These are phyloP conservation scores for Zoysia pacifica DNA, from an alignment of 176 grass and related monocot species.

Conservation along the genomic window DNA sequence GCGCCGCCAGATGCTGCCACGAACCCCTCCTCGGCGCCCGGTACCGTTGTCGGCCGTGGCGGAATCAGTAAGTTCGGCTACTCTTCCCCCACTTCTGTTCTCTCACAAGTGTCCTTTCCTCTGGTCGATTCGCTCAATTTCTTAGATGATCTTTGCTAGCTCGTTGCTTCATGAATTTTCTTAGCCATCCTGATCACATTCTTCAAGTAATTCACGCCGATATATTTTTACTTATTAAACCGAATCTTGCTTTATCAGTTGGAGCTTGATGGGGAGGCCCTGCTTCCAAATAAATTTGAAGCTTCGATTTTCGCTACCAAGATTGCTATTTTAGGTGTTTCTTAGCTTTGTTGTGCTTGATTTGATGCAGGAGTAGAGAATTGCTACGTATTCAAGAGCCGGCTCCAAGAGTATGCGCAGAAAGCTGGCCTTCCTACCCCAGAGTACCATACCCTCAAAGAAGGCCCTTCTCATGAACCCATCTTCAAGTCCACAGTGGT, in stretches of 20 bases:
- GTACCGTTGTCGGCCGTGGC: not conserved
- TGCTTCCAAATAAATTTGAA: not conserved
- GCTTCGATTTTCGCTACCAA: not conserved
- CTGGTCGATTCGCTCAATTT: not conserved
- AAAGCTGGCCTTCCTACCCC: conserved; percentile 68
- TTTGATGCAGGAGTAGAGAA: not conserved
- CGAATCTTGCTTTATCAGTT: not conserved
- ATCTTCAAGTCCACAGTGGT: conserved; percentile 83
- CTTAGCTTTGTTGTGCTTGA: conserved; percentile 9
- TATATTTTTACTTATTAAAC: not conserved
- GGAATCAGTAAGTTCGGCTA: conserved; percentile 22
- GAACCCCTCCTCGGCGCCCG: not conserved
- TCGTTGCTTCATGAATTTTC: not conserved
- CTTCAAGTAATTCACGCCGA: not conserved
- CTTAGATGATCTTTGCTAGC: not conserved
- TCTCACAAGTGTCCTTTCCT: not conserved
- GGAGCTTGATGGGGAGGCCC: not conserved
- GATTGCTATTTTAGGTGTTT: not conserved
- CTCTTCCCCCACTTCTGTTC: not conserved
- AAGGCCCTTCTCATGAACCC: conserved; percentile 88
- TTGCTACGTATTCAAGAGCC: conserved; percentile 74
- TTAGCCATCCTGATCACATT: not conserved
- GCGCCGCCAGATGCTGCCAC: not conserved
- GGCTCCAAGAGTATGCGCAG: conserved; percentile 83
- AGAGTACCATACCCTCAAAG: conserved; percentile 79